Percentiles rank a stretch among this genome's conserved stretches.
phyloP scores from a whole-genome alignment of 2,329 filamentous ascomycete genomes.

The Penicillium frequentans region DNA sequence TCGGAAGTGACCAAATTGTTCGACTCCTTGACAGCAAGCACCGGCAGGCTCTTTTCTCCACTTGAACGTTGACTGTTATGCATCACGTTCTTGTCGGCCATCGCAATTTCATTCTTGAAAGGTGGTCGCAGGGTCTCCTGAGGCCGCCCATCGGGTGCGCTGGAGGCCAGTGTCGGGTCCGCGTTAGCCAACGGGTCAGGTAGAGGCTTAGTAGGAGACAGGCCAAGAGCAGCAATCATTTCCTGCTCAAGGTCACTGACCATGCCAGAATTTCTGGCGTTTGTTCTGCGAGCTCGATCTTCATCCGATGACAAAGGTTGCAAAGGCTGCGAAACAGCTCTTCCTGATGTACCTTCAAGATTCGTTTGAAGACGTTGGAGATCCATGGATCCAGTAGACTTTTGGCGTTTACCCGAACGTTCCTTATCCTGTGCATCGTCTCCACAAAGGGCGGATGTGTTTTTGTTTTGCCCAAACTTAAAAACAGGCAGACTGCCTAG shows the following conservation, averaged over 20 bases:
- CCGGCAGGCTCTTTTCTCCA: constrained; percentile 8
- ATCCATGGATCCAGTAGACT: constrained; percentile 8
- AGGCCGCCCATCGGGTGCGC: not conserved
- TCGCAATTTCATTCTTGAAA: not conserved
- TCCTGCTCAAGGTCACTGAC: constrained; percentile 20
- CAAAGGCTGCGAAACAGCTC: not conserved
- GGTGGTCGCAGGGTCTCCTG: not conserved
- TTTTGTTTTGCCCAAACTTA: constrained; percentile 15
- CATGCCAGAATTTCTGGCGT: not conserved
- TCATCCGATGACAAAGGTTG: not conserved
- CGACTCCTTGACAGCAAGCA: constrained; percentile 4
- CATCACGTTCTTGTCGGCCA: not conserved
- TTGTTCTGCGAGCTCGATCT: not conserved
- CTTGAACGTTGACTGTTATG: not conserved
- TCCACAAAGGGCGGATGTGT: not conserved
- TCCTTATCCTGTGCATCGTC: constrained; percentile 7
- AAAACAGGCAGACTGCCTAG: constrained; percentile 25
- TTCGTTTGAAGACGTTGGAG: not conserved
- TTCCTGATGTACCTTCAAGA: not conserved
- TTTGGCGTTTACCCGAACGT: constrained; percentile 3
- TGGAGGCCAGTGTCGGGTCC: not conserved
- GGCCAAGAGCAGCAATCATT: constrained; percentile 23
- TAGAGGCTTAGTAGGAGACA: constrained; percentile 18
- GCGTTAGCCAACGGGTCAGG: not conserved
- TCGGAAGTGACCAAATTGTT: not conserved